Evolutionary conservation across 768 basidiomycete species (phyloP).

Genomic region (Russula sp.): DNA sequence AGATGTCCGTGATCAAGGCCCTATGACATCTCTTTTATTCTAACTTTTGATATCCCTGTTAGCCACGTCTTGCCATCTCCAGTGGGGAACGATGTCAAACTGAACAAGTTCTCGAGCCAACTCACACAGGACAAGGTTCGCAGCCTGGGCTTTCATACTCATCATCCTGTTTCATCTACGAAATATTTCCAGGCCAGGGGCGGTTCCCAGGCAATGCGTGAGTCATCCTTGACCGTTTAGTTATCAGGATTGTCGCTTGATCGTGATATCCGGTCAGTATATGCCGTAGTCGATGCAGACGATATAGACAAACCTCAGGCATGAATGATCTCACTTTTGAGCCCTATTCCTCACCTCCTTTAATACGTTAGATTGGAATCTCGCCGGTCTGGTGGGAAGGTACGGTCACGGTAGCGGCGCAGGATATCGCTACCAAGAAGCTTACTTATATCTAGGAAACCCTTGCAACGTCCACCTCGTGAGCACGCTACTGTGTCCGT

Average conservation of each 20-base stretch:
- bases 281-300: conserved; percentile 67
- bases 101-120: conserved; percentile 72
- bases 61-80: conserved; percentile 38
- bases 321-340: conserved; percentile 8
- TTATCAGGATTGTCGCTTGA: not conserved
- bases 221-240: conserved; percentile 28
- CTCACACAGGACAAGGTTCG: conserved; percentile 73
- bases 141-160: not conserved
- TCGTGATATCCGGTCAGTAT: conserved; percentile 42
- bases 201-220: conserved; percentile 83
- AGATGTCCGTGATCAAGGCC: conserved; percentile 13
- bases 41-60: not conserved
- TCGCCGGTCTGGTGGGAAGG: conserved; percentile 93
- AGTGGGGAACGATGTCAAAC: conserved; percentile 36
- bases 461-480: conserved; percentile 84
- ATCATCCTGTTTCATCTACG: conserved; percentile 1
- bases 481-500: conserved; percentile 25
- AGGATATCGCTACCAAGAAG: not conserved
- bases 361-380: conserved; percentile 63
- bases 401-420: conserved; percentile 35
- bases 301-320: conserved; percentile 87
- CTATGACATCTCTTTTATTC: not conserved
- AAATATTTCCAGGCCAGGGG: conserved; percentile 44
- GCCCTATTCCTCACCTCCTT: conserved; percentile 3
- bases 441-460: conserved; percentile 46